phyloP scores from a whole-genome alignment of 1,284 basidiomycete species.

The Puccinia polysora region DNA sequence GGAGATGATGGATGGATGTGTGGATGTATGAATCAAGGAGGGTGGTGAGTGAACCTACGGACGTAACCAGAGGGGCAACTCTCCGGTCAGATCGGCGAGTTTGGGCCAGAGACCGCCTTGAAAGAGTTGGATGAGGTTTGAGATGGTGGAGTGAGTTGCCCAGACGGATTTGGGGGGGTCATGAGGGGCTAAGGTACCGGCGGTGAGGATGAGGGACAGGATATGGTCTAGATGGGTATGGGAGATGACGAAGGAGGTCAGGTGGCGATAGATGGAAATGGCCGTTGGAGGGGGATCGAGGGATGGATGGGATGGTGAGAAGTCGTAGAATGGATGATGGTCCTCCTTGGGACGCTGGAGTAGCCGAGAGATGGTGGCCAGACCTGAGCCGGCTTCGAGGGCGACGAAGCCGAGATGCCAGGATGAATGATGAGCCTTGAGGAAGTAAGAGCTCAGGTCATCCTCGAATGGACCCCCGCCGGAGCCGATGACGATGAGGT shows the following conservation, averaged over 20 bases:
- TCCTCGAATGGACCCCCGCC: slow-evolving; percentile 55
- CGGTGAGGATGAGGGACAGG: too few relatives aligned
- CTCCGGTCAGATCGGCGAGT: slow-evolving; percentile 43
- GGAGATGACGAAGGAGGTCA: not conserved
- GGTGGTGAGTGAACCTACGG: slow-evolving; percentile 63
- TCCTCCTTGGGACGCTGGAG: slow-evolving; percentile 45
- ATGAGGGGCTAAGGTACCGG: slow-evolving; percentile 44
- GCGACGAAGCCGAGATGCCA: slow-evolving; percentile 53
- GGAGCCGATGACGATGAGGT: slow-evolving; percentile 51
- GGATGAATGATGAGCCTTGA: slow-evolving; percentile 51
- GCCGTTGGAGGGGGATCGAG: not conserved
- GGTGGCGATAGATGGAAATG: not conserved
- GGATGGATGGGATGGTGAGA: not conserved
- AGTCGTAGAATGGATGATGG: slow-evolving; percentile 46
- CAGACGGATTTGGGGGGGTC: not conserved
- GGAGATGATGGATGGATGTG: too few relatives aligned
- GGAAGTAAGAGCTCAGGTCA: slow-evolving; percentile 54
- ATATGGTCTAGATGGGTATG: slow-evolving; percentile 48
- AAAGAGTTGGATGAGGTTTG: slow-evolving; percentile 46
- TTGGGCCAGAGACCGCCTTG: slow-evolving; percentile 50
- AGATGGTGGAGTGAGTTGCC: not conserved
- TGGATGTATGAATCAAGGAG: slow-evolving; percentile 68
- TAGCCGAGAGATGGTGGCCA: slow-evolving; percentile 48
- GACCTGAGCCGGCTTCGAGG: slow-evolving; percentile 53
- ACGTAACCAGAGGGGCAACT: slow-evolving; percentile 42